Evolutionary conservation across 2,329 filamentous ascomycete species (phyloP).

Genomic region (Neospermospora avenae): DNA sequence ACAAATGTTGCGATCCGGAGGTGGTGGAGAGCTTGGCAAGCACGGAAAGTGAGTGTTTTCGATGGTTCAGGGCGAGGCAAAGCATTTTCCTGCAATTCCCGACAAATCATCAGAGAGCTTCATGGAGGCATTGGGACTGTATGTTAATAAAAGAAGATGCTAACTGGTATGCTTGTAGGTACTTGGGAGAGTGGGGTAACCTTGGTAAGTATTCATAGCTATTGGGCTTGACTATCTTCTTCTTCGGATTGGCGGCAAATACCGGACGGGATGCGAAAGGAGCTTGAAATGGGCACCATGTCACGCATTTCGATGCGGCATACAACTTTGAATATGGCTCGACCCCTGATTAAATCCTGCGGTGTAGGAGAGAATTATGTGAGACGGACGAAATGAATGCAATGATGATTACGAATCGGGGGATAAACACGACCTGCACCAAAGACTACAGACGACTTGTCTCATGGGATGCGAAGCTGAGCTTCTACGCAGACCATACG

Average conservation of each 20-base stretch:
- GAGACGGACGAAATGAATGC: too few species aligned
- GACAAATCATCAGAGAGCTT: slow-evolving; percentile 8
- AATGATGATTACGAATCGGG: too few species aligned
- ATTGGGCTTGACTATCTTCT: slow-evolving; percentile 2
- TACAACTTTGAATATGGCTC: too few species aligned
- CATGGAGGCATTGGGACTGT: slow-evolving; percentile 12
- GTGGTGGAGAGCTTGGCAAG: slow-evolving; percentile 34
- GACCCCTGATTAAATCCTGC: too few species aligned
- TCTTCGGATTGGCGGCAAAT: slow-evolving; percentile 6
- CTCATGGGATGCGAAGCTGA: too few species aligned
- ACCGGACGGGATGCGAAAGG: neutral
- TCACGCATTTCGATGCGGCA: neutral
- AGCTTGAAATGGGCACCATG: neutral
- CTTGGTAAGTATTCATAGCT: slow-evolving; percentile 33
- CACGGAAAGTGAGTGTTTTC: slow-evolving; percentile 36
- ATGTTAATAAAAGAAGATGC: slow-evolving; percentile 10
- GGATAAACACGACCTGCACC: too few species aligned
- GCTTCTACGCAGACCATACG: too few species aligned
- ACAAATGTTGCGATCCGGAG: slow-evolving; percentile 33
- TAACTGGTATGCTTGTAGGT: slow-evolving; percentile 30
- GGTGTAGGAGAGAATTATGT: too few species aligned
- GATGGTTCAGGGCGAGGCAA: neutral
- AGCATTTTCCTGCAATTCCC: slow-evolving; percentile 13
- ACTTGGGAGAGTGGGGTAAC: slow-evolving; percentile 35
- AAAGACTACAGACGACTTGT: too few species aligned